Base-by-base conservation (phyloP, 2,329 filamentous ascomycete species). In the Penicillium hordei region DNA sequence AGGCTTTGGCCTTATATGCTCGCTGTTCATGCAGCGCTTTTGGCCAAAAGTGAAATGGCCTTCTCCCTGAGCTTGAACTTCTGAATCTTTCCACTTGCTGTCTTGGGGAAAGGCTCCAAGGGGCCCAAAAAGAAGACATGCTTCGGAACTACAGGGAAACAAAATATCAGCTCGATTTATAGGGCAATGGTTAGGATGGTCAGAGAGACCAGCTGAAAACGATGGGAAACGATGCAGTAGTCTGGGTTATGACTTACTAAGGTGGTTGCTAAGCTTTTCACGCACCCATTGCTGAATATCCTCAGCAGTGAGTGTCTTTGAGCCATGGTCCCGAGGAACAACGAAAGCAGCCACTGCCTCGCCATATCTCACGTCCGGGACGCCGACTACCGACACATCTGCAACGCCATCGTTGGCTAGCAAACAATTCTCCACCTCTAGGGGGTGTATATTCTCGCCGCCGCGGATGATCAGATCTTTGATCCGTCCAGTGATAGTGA, bases 401-500 rank as follows among this genome's bases (percentile, higher is more conserved):
- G 82, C 80, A 0, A 97, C 81, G 4, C 81, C 80, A 2, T 85
- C 81, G 70, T 93, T 87, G 40, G 84, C 84, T 60, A 96, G 86
- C 6, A 97, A 81, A 64, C 87, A 93, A 70, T 95, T 93, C 74
- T 99, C 94, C 3, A 97, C 83, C 74, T 97, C 94, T 6, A 96
- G 81, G 0, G 94, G 94, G 72, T 96, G 91, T 55, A 97, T 96
- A 72, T 99, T 99, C 73, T 97, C 94, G 25, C 94, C 94, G 29
- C 90, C 93, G 27, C 91, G 85, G 71, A 97, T 97, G 67, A 99
- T 97, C 54, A 97, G 76, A 72, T 99, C 94, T 76, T 97, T 97
- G 70, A 96, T 93, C 17, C 93, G 83, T 3, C 93, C 91, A 0
- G 92, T 97, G 69, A 97, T 96, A 65, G 85, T 84, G 2, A 97